Percentiles rank a stretch among this genome's conserved stretches.
phyloP scores from a whole-genome alignment of 306 rosid genomes.

The Datisca glomerata region DNA sequence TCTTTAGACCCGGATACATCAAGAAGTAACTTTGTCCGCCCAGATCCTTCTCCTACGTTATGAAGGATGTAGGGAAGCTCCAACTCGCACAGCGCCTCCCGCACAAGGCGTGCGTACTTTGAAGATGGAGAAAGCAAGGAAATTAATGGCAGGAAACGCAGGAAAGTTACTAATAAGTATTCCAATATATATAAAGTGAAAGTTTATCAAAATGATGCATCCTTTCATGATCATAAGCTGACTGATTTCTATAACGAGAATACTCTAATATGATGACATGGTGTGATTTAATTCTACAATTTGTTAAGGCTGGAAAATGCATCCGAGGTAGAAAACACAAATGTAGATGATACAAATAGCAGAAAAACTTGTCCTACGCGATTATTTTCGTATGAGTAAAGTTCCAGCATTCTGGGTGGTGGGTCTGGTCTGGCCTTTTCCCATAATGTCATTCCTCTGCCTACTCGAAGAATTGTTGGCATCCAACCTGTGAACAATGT shows the following conservation, averaged over 20 bases:
- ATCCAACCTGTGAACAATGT: constrained; percentile 87
- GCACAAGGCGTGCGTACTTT: constrained; percentile 78
- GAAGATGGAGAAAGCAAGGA: background rate
- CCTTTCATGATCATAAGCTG: background rate
- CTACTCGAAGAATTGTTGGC: constrained; percentile 78
- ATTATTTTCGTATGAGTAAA: constrained; percentile 83
- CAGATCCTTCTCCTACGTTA: constrained; percentile 78
- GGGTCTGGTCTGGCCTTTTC: constrained; percentile 39
- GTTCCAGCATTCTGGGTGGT: constrained; percentile 62
- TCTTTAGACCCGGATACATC: constrained; percentile 55
- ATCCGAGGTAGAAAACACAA: no score
- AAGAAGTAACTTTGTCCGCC: constrained; percentile 32
- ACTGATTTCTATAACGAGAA: background rate
- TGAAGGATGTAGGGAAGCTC: constrained; percentile 88
- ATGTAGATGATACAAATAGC: constrained; percentile 5
- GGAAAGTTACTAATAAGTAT: background rate
- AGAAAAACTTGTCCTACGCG: constrained; percentile 33
- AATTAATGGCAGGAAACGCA: background rate
- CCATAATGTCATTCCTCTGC: constrained; percentile 91
- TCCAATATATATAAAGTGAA: background rate
- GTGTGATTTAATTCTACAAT: background rate
- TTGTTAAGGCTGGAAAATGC: no score
- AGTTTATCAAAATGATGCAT: no score
- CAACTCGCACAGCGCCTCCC: constrained; percentile 92
- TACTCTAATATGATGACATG: background rate